Evolutionary conservation across 2,329 filamentous ascomycete species (phyloP).

Genomic region (Botrytis elliptica): DNA sequence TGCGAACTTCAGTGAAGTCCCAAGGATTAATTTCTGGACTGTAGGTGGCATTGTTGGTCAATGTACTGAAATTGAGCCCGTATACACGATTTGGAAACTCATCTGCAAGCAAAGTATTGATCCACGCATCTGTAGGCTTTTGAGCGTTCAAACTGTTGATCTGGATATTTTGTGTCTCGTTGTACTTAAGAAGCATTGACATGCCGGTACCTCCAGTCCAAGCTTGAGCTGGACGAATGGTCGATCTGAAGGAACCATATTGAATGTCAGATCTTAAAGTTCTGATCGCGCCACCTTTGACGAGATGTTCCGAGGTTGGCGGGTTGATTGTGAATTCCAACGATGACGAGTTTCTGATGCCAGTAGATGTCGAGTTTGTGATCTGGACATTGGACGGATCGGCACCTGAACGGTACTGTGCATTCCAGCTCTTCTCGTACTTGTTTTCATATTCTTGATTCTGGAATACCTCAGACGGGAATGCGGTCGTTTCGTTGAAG

Average conservation of each 20-base stretch:
- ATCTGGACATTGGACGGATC: conserved; percentile 38
- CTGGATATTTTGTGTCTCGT: conserved; percentile 45
- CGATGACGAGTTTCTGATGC: neutral
- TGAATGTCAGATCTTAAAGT: conserved; percentile 47
- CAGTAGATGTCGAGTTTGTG: conserved; percentile 7
- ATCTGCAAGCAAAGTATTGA: conserved; percentile 42
- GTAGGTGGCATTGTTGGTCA: conserved; percentile 8
- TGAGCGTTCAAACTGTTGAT: conserved; percentile 48
- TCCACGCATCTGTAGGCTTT: conserved; percentile 41
- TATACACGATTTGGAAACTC: conserved; percentile 42
- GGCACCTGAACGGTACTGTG: conserved; percentile 45
- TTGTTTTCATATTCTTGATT: conserved; percentile 44
- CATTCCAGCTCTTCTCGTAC: conserved; percentile 49
- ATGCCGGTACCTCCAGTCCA: conserved; percentile 44
- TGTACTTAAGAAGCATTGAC: conserved; percentile 48
- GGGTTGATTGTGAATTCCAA: conserved; percentile 21
- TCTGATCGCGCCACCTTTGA: conserved; percentile 45
- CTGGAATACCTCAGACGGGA: conserved; percentile 40
- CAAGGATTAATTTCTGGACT: conserved; percentile 11
- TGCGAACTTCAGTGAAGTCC: conserved; percentile 46
- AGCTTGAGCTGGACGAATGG: conserved; percentile 43
- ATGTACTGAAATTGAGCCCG: conserved; percentile 33
- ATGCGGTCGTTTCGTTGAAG: conserved; percentile 48
- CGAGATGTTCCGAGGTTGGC: conserved; percentile 32
- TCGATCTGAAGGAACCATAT: conserved; percentile 47